Percentiles rank a stretch among this genome's conserved stretches.
Conservation (phyloP, 805 yeast genomes). For the Kuraishia hungarica region DNA sequence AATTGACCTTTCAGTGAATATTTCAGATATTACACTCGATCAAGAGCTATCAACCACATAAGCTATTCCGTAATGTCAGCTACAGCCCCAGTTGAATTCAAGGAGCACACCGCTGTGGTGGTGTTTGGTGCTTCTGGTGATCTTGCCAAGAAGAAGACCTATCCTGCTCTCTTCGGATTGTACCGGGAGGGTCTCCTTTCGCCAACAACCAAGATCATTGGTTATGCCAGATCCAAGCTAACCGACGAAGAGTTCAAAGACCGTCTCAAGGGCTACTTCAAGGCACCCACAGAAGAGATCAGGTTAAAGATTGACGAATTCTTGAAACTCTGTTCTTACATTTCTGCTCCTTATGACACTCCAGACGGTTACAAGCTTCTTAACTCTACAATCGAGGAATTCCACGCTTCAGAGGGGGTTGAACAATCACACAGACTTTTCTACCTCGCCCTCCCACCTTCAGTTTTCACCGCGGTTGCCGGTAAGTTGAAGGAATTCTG, state of each 20-base stretch:
- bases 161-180: conserved; percentile 77
- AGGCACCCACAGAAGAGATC: conserved; percentile 20
- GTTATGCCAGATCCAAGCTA: conserved; percentile 85
- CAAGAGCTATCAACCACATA: not conserved
- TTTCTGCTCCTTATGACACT: conserved; percentile 72
- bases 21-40: not conserved
- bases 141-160: conserved; percentile 90
- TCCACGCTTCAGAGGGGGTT: conserved; percentile 43
- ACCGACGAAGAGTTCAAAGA: conserved; percentile 55
- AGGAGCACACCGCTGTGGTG: conserved; percentile 60
- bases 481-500: conserved; percentile 57
- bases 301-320: conserved; percentile 49
- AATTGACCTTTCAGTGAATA: not conserved
- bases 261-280: conserved; percentile 58
- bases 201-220: conserved; percentile 62
- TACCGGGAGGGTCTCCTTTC: conserved; percentile 72
- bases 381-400: conserved; percentile 42
- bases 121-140: conserved; percentile 96
- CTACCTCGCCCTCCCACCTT: conserved; percentile 93
- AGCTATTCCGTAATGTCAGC: not conserved
- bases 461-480: conserved; percentile 78
- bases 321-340: conserved; percentile 56
- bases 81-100: conserved; percentile 31
- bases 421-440: conserved; percentile 67
- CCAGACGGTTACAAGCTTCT: conserved; percentile 65